Evolutionary conservation across 495 filamentous ascomycete genomes (phyloP), one percentile per base, ranked within the genome.

Genomic region (Aspergillus haitiensis): DNA sequence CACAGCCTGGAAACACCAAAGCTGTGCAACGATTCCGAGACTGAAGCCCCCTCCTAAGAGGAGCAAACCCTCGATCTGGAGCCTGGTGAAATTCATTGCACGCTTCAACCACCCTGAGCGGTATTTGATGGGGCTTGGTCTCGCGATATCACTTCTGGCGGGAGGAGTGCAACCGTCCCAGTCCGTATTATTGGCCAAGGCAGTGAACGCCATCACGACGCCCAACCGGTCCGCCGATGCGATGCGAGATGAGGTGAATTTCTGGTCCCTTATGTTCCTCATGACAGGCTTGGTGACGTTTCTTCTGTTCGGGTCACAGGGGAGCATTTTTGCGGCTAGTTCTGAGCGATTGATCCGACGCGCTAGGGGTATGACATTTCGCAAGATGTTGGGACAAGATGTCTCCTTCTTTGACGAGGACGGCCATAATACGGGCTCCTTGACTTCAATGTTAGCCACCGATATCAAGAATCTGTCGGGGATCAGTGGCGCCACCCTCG

Each of bases 261-360:
- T 97, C 74, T 98, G 94, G 93, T 85, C 83, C 21, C 73, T 86
- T 52, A 96, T 98, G 91, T 98, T 94, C 69, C 81, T 98, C 32
- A 92, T 97, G 84, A 83, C 96, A 5, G 94, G 88, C 5, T 63
- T 94, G 46, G 81, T 87, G 21, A 84, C 88, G 62, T 83, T 96
- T 59, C 64, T 92, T 42, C 80, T 87, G 2, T 89, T 88, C 66
- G 74, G 80, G 36, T 59, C 65, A 31, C 89, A 95, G 64, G 93
- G 91, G 33, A 61, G 88, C 12, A 74, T 84, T 5, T 94, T 97
- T 55, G 92, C 89, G 6, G 90, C 86, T 67, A 91, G 89, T 75
- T 93, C 89, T 1, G 91, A 94, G 72, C 73, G 84, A 21, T 81
- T 98, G 40, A 80, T 97, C 56, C 89, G 88, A 68, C 85, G 92